phyloP scores from a whole-genome alignment of 495 filamentous ascomycete species.

The Penicillium bialowiezense region DNA sequence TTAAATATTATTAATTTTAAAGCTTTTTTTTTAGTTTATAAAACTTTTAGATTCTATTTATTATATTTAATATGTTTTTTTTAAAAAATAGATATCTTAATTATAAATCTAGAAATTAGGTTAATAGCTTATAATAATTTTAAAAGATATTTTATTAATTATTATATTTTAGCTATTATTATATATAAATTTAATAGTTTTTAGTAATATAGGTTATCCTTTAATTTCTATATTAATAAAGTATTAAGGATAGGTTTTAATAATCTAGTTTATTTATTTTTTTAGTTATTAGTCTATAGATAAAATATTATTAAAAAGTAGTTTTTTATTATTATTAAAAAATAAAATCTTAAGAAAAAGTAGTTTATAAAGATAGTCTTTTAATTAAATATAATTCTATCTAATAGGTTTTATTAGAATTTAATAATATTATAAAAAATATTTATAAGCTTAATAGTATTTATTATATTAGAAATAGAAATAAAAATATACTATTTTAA shows the following conservation, averaged over 20 bases:
- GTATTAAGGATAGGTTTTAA: not conserved
- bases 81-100: not conserved
- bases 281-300: slow-evolving; percentile 24
- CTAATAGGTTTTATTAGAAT: not conserved
- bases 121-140: not conserved
- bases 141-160: not conserved
- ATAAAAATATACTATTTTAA: not conserved
- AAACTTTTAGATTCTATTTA: not conserved
- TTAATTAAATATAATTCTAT: slow-evolving; percentile 14
- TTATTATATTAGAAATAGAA: not conserved
- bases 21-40: not conserved
- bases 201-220: not conserved
- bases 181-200: not conserved
- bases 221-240: slow-evolving; percentile 13
- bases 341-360: slow-evolving; percentile 13
- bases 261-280: slow-evolving; percentile 7
- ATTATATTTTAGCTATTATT: not conserved
- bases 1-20: not conserved
- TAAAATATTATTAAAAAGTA: slow-evolving; percentile 1
- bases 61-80: not conserved
- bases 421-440: slow-evolving; percentile 11
- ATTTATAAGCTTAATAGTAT: slow-evolving; percentile 1
- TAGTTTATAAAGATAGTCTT: slow-evolving; percentile 8
- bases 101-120: not conserved
- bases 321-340: slow-evolving; percentile 2